Evolutionary conservation across 169 alveolate species (phyloP), one percentile per base, ranked within the genome.

Genomic region (Theileria equi): DNA sequence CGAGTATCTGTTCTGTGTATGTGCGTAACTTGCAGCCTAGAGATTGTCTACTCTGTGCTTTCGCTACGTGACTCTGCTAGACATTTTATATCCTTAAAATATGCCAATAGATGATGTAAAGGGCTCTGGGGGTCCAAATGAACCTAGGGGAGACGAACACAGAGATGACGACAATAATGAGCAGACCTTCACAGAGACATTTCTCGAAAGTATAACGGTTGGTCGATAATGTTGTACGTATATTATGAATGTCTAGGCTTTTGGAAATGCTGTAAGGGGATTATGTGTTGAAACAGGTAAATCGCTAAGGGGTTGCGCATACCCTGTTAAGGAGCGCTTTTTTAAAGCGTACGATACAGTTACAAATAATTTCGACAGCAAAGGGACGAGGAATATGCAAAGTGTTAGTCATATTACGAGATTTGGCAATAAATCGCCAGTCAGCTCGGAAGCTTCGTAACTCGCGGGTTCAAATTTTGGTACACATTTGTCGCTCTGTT

Each of bases 181-280:
- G 3, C 72, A 64, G 45, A 32, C 68, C 8, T 26, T 64, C 17
- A 69, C 77, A 6, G 84, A 74, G 35, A 44, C 62, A 38, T 47
- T 74, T 29, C 19, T 74, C 67, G 84, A 74, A 16, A 64, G 68
- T 0, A 32, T 74, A 28, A 60, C 84, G 63, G 84, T 74, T 55
- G 13, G 65, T 62, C 2, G 25, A 13, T 7, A n/a, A n/a, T n/a
- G n/a, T n/a, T n/a, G n/a, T n/a, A n/a, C n/a, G n/a, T n/a, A n/a
- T n/a, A 50, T n/a, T n/a, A n/a, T n/a, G n/a, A 38, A 13, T 3
- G 25, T 64, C n/a, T 47, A 67, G 81, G 55, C 50, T 21, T 52
- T 65, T 16, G 81, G 81, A 16, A 57, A 50, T 28, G 28, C 78
- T 5, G 50, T 61, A 40, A 54, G 86, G 0, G 43, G 65, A 28